Evolutionary conservation across 768 basidiomycete genomes (phyloP).

Genomic region (Plicaturopsis crispa): DNA sequence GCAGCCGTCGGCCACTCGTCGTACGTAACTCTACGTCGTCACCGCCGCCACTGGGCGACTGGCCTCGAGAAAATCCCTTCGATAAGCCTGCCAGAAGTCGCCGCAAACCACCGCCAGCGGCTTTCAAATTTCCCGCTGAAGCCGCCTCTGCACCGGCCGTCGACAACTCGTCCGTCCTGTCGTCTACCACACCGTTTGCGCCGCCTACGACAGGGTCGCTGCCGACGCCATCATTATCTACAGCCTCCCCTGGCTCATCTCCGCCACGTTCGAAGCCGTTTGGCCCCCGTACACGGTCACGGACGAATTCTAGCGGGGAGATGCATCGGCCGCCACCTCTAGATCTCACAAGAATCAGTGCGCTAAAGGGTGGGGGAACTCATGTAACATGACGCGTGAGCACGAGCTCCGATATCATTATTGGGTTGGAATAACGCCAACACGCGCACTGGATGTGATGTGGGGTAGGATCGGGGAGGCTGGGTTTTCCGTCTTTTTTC

Average conservation of each 20-base stretch:
- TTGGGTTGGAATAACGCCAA: too few relatives aligned
- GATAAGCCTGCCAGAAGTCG: slow-evolving; percentile 14
- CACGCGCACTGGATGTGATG: too few relatives aligned
- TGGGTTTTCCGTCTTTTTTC: too few relatives aligned
- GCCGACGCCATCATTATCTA: too few relatives aligned
- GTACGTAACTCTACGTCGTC: slow-evolving; percentile 20
- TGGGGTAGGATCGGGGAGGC: too few relatives aligned
- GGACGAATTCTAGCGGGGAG: slow-evolving; percentile 16
- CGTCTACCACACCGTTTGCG: background rate
- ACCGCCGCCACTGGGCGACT: slow-evolving; percentile 42
- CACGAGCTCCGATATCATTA: too few relatives aligned
- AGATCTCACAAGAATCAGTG: slow-evolving; percentile 4
- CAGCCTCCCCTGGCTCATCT: background rate
- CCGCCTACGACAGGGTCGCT: slow-evolving; percentile 2
- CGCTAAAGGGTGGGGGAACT: too few relatives aligned
- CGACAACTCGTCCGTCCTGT: slow-evolving; percentile 4
- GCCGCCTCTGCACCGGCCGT: slow-evolving; percentile 1
- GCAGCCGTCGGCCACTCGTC: slow-evolving; percentile 6
- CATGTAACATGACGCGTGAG: too few relatives aligned
- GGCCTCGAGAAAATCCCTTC: slow-evolving; percentile 41
- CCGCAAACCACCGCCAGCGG: slow-evolving; percentile 8
- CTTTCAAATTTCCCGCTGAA: slow-evolving; percentile 17
- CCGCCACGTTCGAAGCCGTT: slow-evolving; percentile 23
- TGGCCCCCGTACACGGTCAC: slow-evolving; percentile 18
- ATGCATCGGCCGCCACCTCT: slow-evolving; percentile 12